Conservation (phyloP, 139 green algal genomes). For the Ostreobium quekettii region DNA sequence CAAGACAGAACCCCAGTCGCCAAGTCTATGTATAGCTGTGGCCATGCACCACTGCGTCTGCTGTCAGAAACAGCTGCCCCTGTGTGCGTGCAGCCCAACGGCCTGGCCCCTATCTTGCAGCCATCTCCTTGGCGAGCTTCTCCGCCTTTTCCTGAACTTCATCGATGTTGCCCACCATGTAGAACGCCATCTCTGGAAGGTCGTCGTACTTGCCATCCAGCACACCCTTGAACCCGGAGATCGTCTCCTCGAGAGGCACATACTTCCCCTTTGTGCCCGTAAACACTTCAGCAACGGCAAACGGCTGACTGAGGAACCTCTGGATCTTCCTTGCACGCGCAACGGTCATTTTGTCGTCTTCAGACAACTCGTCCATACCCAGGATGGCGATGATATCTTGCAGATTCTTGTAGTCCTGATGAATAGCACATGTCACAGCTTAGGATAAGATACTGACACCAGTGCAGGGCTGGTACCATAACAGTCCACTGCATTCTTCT, state of each 20-base stretch:
- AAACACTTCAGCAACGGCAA: constrained; percentile 93
- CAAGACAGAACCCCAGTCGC: too few species aligned
- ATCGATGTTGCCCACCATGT: constrained; percentile 92
- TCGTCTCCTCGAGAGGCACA: constrained; percentile 90
- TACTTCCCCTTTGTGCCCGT: constrained; percentile 95
- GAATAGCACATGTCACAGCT: constrained; percentile 5
- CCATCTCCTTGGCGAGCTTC: constrained; percentile 69
- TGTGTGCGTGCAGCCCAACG: too few species aligned
- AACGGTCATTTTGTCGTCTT: constrained; percentile 99
- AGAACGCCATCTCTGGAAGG: constrained; percentile 98
- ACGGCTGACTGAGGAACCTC: constrained; percentile 97
- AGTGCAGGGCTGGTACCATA: too few species aligned
- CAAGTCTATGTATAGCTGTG: too few species aligned
- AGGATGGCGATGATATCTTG: constrained; percentile 99
- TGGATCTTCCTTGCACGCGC: constrained; percentile 97
- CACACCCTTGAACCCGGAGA: constrained; percentile 85
- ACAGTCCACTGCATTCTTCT: too few species aligned
- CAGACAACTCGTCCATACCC: constrained; percentile 98
- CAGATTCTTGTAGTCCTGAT: constrained; percentile 90
- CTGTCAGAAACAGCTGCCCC: too few species aligned
- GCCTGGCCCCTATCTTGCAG: constrained; percentile 29
- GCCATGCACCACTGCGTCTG: too few species aligned
- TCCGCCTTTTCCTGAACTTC: constrained; percentile 83
- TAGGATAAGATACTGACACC: too few species aligned
- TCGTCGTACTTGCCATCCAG: constrained; percentile 95